Base-by-base conservation (phyloP, 352 stramenopile genomes). In the Plasmopara viticola region DNA sequence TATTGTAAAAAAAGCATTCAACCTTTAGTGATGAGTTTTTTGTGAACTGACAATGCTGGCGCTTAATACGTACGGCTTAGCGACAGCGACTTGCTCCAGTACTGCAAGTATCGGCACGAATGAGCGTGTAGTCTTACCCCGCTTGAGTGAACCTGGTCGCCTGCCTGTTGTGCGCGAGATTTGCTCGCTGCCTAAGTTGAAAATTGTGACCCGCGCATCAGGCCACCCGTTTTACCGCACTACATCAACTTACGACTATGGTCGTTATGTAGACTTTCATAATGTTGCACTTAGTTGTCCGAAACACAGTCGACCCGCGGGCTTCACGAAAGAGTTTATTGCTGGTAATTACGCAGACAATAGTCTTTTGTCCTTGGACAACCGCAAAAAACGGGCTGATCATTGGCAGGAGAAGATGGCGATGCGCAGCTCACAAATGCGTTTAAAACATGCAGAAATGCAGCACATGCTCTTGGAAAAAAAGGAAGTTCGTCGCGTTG, bases 241-340 rank as follows among this genome's bases (percentile, higher is more conserved):
- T 5, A 87, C 76, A 9, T 51, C 73, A 4, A 70, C 71, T 9
- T 86, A 73, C 57, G 76, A 87, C 49, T 85, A 87, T 44, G 72
- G 76, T 0, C 73, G 69, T 18, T 64, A 72, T 49, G 13, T 85
- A 18, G 76, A 85, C 46, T 68, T 84, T 55, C 62, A 75, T n/a
- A 72, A 84, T 49, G 51, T 58, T 28, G 66, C 69, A 18, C 61
- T 78, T 14, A 80, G 66, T 46, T 76, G 71, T 25, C 76, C 76
- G 30, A 84, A 87, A 53, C 63, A 84, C 53, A 49, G 55, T 12
- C 69, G 70, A 18, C 51, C 56, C 4, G 53, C 57, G 0, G 67
- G 44, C 31, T 87, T 87, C 54, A 84, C 76, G 6, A 69, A 78
- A 33, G 72, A 82, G 18, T 87, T 85, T 44, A 66, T 82, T 13